Conservation (phyloP, 768 basidiomycete genomes). For the Suillus weaverae region DNA sequence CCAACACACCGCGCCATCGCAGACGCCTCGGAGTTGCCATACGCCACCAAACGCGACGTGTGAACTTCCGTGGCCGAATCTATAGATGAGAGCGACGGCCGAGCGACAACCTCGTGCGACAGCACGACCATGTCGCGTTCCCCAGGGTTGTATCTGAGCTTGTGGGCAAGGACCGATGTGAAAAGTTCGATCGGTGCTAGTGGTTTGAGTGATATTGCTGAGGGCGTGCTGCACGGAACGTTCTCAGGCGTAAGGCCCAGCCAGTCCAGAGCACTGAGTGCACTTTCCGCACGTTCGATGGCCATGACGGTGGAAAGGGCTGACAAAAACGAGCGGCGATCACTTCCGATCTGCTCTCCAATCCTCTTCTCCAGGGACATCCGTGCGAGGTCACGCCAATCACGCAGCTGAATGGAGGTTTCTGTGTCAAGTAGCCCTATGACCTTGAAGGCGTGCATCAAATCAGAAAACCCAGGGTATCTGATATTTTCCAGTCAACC, state of each 20-base stretch:
- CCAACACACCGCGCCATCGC: conserved; percentile 95
- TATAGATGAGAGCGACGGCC: conserved; percentile 10
- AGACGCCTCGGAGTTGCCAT: conserved; percentile 57
- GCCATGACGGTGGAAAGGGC: conserved; percentile 30
- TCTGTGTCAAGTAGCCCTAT: conserved; percentile 64
- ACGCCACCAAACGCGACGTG: conserved; percentile 64
- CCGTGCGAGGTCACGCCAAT: conserved; percentile 40
- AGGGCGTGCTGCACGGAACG: not conserved
- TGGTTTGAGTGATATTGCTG: conserved; percentile 45
- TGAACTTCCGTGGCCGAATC: conserved; percentile 48
- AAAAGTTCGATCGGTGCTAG: conserved; percentile 71
- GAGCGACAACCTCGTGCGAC: conserved; percentile 75
- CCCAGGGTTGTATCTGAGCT: conserved; percentile 61
- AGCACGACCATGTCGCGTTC: conserved; percentile 90
- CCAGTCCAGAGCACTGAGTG: conserved; percentile 48
- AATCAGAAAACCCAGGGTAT: conserved; percentile 78
- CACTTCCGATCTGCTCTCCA: conserved; percentile 27
- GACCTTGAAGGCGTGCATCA: conserved; percentile 70
- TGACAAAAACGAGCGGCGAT: conserved; percentile 33
- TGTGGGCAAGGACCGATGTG: conserved; percentile 67
- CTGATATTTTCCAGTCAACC: conserved; percentile 35
- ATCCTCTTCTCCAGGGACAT: conserved; percentile 32
- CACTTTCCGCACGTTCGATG: conserved; percentile 21
- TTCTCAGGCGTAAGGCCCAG: conserved; percentile 12
- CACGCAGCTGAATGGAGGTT: conserved; percentile 16